Evolutionary conservation across 2,329 filamentous ascomycete genomes (phyloP).

Genomic region (Aspergillus niger): DNA sequence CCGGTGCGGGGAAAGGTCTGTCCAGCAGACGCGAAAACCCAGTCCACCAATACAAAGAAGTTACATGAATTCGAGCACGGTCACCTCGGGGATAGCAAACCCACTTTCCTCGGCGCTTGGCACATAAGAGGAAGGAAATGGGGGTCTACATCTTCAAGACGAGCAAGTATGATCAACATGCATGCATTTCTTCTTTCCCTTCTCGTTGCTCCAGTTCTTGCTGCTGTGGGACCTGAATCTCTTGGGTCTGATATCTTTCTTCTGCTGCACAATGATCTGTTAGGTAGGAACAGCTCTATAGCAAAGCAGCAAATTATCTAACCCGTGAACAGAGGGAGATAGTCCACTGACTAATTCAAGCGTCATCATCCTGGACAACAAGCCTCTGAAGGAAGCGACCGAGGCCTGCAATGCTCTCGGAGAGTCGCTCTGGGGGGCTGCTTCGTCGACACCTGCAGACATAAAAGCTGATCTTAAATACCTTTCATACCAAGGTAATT

Average conservation of each 20-base stretch:
- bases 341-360: neutral
- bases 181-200: neutral
- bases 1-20: neutral
- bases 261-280: constrained; percentile 5
- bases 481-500: neutral
- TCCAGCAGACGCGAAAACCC: neutral
- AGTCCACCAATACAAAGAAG: neutral
- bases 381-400: neutral
- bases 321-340: neutral
- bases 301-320: too few species aligned
- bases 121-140: neutral
- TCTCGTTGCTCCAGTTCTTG: neutral
- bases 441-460: neutral
- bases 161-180: neutral
- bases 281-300: neutral
- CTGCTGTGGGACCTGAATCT: neutral
- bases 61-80: neutral
- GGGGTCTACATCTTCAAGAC: neutral
- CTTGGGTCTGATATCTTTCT: neutral
- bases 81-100: neutral
- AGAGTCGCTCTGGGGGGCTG: neutral
- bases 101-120: neutral
- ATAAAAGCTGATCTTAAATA: neutral
- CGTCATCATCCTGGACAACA: neutral
- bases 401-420: neutral